Evolutionary conservation across 805 yeast species (phyloP).

Genomic region (Lipomyces oligophaga): DNA sequence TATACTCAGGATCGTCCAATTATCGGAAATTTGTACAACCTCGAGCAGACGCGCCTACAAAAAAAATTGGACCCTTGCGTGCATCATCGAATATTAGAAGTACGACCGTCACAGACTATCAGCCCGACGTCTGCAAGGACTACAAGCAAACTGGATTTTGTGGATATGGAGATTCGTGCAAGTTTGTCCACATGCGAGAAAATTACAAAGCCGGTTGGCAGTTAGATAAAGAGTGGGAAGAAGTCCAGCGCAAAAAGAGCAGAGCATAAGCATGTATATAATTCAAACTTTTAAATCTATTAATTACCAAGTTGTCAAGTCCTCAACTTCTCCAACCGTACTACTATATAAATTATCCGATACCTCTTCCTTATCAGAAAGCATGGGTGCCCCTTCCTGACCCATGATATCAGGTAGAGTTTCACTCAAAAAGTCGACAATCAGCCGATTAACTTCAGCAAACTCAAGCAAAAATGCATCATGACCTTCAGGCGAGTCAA

Average conservation of each 20-base stretch:
- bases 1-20: conserved; percentile 22
- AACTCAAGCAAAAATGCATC: conserved; percentile 94
- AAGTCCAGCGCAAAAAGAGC: conserved; percentile 32
- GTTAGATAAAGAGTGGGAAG: conserved; percentile 67
- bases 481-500: conserved; percentile 93
- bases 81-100: conserved; percentile 51
- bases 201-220: conserved; percentile 72
- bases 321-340: conserved; percentile 86
- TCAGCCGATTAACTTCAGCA: conserved; percentile 67
- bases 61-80: conserved; percentile 42
- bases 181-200: conserved; percentile 86
- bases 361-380: conserved; percentile 28
- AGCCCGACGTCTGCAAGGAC: conserved; percentile 92
- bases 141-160: conserved; percentile 88
- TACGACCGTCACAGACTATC: conserved; percentile 76
- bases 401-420: conserved; percentile 58
- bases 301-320: conserved; percentile 82
- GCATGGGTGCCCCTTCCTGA: conserved; percentile 42
- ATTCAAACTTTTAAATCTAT: not conserved
- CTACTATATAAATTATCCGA: conserved; percentile 52
- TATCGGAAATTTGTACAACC: conserved; percentile 27
- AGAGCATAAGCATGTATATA: not conserved
- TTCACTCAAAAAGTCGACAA: conserved; percentile 59
- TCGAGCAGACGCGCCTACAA: conserved; percentile 25
- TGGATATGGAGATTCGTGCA: conserved; percentile 96